Base-by-base conservation (phyloP, 306 rosid genomes). In the Malus orientalis region DNA sequence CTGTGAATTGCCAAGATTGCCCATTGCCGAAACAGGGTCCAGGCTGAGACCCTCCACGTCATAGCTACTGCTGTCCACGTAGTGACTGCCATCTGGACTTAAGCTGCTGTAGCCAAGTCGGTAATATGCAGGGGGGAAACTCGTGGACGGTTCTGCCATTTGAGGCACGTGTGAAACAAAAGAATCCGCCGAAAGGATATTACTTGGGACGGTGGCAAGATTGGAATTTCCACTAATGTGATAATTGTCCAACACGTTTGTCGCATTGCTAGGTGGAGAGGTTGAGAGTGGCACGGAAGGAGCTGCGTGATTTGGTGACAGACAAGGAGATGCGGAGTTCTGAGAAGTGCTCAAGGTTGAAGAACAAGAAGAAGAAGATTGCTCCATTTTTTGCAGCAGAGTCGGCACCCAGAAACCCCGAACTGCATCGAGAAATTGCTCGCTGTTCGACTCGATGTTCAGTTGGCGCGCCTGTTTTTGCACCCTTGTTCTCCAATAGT, bases 401-500 rank as follows among this genome's bases (percentile, higher is more conserved):
- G 90, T 84, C 58, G 98, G 98, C 88, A 88, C 86, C 98, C 98
- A 93, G 77, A 90, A 91, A 73, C 88, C 80, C 49, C 87, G 82
- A 20, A 93, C 89, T 1, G 93, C 87, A 38, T 93, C 98, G 5
- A 91, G 75, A 85, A 93, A 93, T 25, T 75, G 86, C 83, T 90
- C 70, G 87, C 98, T 91, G 53, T 89, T 88, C 25, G 96, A 90
- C 58, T 93, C 94, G 0, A 91, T 86, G 73, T 91, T 93, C 5
- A 93, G 94, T 33, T 88, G 97, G 45, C 93, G 96, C 6, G 97
- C 97, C 66, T 91, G 97, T 77, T 93, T 93, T 57, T 93, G 94
- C 4, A 93, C 96, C 83, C 97, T 90, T 49, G 96, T 93, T 78
- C 98, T 90, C 97, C 94, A 93, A 1, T 91, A 91, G 74, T 93